These are phyloP conservation scores for Hygrocybe punicea DNA, from an alignment of 768 basidiomycete species.

Conservation along the genomic window DNA sequence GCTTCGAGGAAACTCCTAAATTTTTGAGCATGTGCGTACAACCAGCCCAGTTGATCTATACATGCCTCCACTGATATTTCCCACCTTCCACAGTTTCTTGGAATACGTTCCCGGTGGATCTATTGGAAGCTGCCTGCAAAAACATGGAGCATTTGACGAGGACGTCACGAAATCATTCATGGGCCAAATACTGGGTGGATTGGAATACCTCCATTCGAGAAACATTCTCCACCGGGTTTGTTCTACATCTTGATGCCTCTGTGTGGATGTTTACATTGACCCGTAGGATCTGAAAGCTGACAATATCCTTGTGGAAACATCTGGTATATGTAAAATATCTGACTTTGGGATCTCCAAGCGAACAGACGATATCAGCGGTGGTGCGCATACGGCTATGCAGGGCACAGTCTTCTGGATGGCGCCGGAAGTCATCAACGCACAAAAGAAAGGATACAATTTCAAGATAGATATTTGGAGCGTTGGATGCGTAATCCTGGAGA, in stretches of 20 bases:
- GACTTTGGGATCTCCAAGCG: conserved; percentile 99
- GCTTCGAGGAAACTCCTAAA: conserved; percentile 84
- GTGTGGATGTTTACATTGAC: conserved; percentile 7
- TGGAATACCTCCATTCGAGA: conserved; percentile 89
- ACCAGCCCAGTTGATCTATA: not conserved
- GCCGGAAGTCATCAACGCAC: conserved; percentile 85
- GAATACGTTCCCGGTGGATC: conserved; percentile 99
- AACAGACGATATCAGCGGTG: conserved; percentile 78
- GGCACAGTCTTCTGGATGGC: conserved; percentile 99
- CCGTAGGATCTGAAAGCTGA: conserved; percentile 92
- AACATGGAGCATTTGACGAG: conserved; percentile 90
- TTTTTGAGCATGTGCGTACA: conserved; percentile 85
- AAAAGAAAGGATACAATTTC: conserved; percentile 88
- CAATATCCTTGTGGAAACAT: conserved; percentile 92
- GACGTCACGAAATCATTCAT: conserved; percentile 92
- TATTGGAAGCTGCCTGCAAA: conserved; percentile 82
- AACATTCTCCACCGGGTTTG: conserved; percentile 89
- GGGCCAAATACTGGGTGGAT: conserved; percentile 82
- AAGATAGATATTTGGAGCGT: conserved; percentile 99
- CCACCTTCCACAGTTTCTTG: conserved; percentile 64
- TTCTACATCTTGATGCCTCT: conserved; percentile 5
- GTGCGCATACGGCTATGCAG: conserved; percentile 91
- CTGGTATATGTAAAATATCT: conserved; percentile 93
- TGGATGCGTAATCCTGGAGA: conserved; percentile 97
- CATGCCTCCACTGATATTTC: conserved; percentile 3